Evolutionary conservation across 441 rosid species (phyloP).

Genomic region (Bruguiera hainesii): DNA sequence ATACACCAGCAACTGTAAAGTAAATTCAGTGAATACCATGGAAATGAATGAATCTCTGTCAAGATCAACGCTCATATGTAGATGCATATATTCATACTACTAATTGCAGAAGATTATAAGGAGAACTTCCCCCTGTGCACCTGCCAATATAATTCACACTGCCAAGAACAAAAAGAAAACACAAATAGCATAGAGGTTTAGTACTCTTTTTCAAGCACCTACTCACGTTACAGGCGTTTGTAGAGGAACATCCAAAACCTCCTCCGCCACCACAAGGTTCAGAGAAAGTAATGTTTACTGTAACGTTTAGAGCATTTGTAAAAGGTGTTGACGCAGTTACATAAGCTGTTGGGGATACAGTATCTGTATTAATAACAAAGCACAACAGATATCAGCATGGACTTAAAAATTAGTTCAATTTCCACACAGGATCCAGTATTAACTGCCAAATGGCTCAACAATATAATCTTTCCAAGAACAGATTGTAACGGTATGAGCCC

Average conservation of each 20-base stretch:
- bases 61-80: too few species aligned
- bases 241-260: constrained; percentile 80
- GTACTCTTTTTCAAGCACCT: constrained; percentile 32
- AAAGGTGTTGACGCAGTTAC: constrained; percentile 60
- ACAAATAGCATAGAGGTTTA: constrained; percentile 1
- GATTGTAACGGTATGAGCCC: neutral
- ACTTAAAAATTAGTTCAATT: neutral
- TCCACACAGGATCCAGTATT: too few species aligned
- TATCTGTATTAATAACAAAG: constrained; percentile 53
- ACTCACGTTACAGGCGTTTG: constrained; percentile 90
- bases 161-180: neutral
- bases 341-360: constrained; percentile 70
- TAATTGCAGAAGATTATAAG: neutral
- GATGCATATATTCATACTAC: too few species aligned
- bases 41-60: neutral
- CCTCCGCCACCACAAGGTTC: constrained; percentile 74
- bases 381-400: constrained; percentile 18
- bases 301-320: constrained; percentile 68
- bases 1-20: constrained; percentile 78
- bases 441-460: neutral
- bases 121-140: neutral
- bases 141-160: neutral
- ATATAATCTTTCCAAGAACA: too few species aligned
- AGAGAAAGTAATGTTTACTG: constrained; percentile 70
- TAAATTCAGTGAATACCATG: constrained; percentile 3